Evolutionary conservation across 805 yeast genomes (phyloP), one percentile per base, ranked within the genome.

Genomic region (Lipomyces mesembrius): DNA sequence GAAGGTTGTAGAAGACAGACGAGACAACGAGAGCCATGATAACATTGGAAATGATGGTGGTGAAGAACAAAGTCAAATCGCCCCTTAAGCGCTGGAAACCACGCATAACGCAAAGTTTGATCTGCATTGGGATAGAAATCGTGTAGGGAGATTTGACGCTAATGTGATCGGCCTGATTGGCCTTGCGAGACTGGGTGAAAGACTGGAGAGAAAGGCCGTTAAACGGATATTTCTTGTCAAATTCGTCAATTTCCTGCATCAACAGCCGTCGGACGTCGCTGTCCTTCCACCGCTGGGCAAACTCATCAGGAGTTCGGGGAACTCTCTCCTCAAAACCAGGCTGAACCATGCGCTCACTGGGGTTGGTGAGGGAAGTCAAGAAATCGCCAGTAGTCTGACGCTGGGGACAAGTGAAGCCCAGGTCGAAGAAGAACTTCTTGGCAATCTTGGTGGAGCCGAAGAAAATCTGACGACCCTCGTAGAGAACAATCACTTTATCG

Each of bases 1-100:
- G 83, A 20, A 86, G 77, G 62, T 84, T 79, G 77, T 83, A 87
- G 76, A 82, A 88, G 71, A 89, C 78, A 0, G 92, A 88, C 39
- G 91, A 90, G 12, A 82, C 79, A 73, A 88, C 82, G 60, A 89
- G 81, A n/a, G 88, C 82, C 76, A 87, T 88, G 43, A 83, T 74
- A 17, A 84, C 72, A 66, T 83, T 84, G 8, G 89, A 87, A 51
- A 76, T 68, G 17, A 83, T 72, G 64, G 81, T 81, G 14, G 84
- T 80, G 56, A 81, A 64, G 9, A 85, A 79, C 75, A 83, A 85
- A 9, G 85, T 80, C 66, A 79, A 81, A 74, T 88, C 90, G 73
- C 90, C 90, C 70, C 78, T 74, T 59, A 85, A 79, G 66, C 86
- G 83, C 72, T 85, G 85, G 72, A 81, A 70, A 17, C 73, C 70